These are phyloP conservation scores for Plasmodium gallinaceum DNA, from an alignment of 169 alveolate species.

Conservation along the genomic window DNA sequence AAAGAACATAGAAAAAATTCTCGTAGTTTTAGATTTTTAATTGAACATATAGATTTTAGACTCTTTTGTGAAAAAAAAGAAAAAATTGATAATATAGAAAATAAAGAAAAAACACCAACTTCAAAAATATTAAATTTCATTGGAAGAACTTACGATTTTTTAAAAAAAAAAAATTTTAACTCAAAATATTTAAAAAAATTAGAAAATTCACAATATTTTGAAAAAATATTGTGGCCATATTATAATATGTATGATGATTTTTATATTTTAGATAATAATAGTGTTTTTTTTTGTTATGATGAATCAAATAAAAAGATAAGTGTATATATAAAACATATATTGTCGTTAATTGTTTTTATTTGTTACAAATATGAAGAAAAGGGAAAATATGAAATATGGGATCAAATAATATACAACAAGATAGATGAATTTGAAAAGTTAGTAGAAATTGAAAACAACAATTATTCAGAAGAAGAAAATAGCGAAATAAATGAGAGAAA, in stretches of 20 bases:
- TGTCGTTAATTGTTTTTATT: constrained; percentile 61
- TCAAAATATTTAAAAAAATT: constrained; percentile 47
- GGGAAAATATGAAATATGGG: constrained; percentile 76
- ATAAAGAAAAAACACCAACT: not conserved
- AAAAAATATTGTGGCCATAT: constrained; percentile 57
- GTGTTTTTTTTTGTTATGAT: constrained; percentile 25
- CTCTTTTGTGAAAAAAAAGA: constrained; percentile 21
- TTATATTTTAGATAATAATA: constrained; percentile 28
- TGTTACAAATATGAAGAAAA: constrained; percentile 77
- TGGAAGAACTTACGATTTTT: constrained; percentile 65
- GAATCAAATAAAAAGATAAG: not conserved
- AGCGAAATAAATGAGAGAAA: constrained; percentile 32
- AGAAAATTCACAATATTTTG: constrained; percentile 74
- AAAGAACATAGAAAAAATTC: too few species aligned
- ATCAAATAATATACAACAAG: constrained; percentile 53
- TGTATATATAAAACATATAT: constrained; percentile 53
- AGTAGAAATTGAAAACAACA: constrained; percentile 40
- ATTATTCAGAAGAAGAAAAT: constrained; percentile 2
- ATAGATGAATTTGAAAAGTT: constrained; percentile 75
- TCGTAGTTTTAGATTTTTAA: constrained; percentile 13
- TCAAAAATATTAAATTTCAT: constrained; percentile 30
- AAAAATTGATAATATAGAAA: not conserved
- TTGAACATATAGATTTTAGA: constrained; percentile 65
- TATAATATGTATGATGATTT: constrained; percentile 55
- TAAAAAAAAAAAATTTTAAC: constrained; percentile 51